Evolutionary conservation across 495 filamentous ascomycete genomes (phyloP).

Genomic region (Neurospora africana): DNA sequence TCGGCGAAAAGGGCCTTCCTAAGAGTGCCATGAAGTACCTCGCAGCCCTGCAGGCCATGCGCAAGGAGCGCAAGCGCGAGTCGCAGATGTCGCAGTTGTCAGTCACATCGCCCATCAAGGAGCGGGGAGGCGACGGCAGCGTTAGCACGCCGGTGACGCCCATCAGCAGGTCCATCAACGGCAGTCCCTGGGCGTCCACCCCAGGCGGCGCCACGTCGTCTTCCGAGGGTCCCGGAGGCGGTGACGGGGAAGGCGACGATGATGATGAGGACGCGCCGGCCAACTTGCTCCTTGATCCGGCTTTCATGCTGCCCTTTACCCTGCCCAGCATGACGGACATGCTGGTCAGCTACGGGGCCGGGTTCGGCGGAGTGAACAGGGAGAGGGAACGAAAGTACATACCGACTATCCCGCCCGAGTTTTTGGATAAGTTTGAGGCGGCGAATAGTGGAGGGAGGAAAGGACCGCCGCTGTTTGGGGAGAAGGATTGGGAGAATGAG

Average conservation of each 20-base stretch:
- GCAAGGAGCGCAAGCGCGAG: constrained; percentile 38
- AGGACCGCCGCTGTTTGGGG: constrained; percentile 30
- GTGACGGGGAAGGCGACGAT: constrained; percentile 20
- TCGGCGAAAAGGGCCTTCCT: constrained; percentile 83
- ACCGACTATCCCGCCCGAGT: constrained; percentile 90
- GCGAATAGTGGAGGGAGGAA: constrained; percentile 18
- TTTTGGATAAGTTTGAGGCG: constrained; percentile 78
- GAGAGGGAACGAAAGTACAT: constrained; percentile 92
- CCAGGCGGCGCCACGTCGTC: neutral
- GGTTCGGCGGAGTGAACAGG: constrained; percentile 82
- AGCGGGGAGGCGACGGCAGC: constrained; percentile 7
- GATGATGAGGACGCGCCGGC: constrained; percentile 55
- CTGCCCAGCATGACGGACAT: constrained; percentile 95
- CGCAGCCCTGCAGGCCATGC: constrained; percentile 57
- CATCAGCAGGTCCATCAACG: neutral
- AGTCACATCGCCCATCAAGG: constrained; percentile 24
- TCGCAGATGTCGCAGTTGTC: constrained; percentile 5
- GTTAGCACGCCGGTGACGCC: neutral
- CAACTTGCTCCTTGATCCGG: constrained; percentile 72
- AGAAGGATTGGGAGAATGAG: constrained; percentile 42
- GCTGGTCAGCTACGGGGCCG: constrained; percentile 89
- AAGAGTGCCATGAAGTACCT: constrained; percentile 84
- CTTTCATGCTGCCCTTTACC: constrained; percentile 87
- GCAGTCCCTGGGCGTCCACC: constrained; percentile 30
- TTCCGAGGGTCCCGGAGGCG: constrained; percentile 12